Evolutionary conservation across 345 rosid species (phyloP), one percentile per base, ranked within the genome.

Genomic region (Syzygium aqueum): DNA sequence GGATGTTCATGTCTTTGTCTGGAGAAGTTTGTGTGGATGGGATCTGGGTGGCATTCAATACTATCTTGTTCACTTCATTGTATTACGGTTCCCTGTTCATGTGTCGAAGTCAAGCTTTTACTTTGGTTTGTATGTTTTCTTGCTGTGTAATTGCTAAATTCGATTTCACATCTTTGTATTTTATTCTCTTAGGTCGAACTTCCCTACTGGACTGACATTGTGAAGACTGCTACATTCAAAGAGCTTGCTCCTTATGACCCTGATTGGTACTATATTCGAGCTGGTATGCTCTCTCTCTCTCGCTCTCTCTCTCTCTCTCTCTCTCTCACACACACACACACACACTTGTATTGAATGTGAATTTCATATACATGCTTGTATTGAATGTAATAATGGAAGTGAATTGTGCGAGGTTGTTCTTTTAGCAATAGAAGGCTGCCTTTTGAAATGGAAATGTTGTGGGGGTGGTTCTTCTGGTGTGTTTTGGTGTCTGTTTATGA

Each of bases 171-270:
- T 8, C 13, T 49, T 86, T 46, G 7, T 78, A 13, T 86, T 8
- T 25, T 67, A 25, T 54, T 86, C 57, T 28, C 50, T 50, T 85
- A 94, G 97, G 89, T 94, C 52, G 97, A 94, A 91, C 89, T 94
- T 86, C 97, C 97, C 53, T 86, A 87, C 4, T 94, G 97, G 97
- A 93, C 94, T 51, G 97, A 94, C 89, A 94, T 94, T 5, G 97
- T 94, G 67, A 94, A 94, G 94, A 94, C 95, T 22, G 97, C 94
- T 37, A 92, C 87, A 21, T 90, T 92, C 51, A 94, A 93, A 92
- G 97, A 94, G 90, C 95, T 94, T 86, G 96, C 96, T 49, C 96
- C 95, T 3, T 94, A 94, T 87, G 96, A 94, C 84, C 96, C 95
- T 28, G 95, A 94, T 88, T 94, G 96, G 96, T 93, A 94, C 88